phyloP scores from a whole-genome alignment of 2,329 filamentous ascomycete genomes.

The Hortaea sp. region DNA sequence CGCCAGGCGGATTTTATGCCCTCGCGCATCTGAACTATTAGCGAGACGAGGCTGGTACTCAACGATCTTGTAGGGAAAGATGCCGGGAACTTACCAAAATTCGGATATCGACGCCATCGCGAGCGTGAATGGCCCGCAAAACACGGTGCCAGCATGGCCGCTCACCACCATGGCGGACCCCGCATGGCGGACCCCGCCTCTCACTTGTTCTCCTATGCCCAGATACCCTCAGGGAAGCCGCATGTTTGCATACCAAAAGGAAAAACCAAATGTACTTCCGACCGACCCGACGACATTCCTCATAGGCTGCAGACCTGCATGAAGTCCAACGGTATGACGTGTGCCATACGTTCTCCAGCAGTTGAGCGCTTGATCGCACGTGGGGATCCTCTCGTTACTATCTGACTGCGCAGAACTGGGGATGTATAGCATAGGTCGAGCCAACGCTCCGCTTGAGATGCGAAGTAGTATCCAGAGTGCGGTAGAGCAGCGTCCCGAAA shows the following conservation, averaged over 20 bases:
- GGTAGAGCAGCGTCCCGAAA: conserved; percentile 46
- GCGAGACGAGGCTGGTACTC: too few relatives aligned
- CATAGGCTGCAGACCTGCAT: conserved; percentile 51
- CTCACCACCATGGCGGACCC: conserved; percentile 34
- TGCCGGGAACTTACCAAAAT: too few relatives aligned
- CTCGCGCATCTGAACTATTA: too few relatives aligned
- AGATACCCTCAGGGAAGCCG: conserved; percentile 37
- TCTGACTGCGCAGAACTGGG: conserved; percentile 38
- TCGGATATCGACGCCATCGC: conserved; percentile 19
- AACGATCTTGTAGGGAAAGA: too few relatives aligned
- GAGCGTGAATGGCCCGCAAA: conserved; percentile 36
- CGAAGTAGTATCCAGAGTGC: conserved; percentile 50
- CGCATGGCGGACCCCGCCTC: conserved; percentile 32
- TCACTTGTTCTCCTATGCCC: conserved; percentile 40
- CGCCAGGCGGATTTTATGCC: too few relatives aligned
- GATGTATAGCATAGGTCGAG: conserved; percentile 43
- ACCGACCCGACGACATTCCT: conserved; percentile 46
- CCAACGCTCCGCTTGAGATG: conserved; percentile 53
- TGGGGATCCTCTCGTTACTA: conserved; percentile 44
- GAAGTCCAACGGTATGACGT: conserved; percentile 44
- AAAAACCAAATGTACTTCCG: conserved; percentile 24
- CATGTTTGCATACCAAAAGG: conserved; percentile 39
- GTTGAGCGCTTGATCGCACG: conserved; percentile 41
- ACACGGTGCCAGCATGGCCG: conserved; percentile 39
- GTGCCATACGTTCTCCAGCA: conserved; percentile 46